Conservation (phyloP, 805 yeast species). For the Wickerhamomyces hampshirensis region DNA sequence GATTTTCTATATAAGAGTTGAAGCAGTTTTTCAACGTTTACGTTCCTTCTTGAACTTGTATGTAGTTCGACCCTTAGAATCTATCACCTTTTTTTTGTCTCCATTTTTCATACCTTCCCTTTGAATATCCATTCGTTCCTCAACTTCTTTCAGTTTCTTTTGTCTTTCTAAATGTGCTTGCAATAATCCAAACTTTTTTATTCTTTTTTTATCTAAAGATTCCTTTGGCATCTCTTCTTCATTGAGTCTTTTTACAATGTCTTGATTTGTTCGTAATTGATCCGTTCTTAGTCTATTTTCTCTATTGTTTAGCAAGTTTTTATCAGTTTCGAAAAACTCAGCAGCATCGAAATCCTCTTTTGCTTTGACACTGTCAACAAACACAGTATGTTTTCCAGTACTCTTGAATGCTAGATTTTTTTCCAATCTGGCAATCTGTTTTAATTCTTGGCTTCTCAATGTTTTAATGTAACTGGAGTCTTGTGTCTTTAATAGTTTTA, state of each 20-base stretch:
- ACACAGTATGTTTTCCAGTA: slow-evolving; percentile 78
- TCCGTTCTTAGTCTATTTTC: slow-evolving; percentile 66
- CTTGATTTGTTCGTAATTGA: slow-evolving; percentile 47
- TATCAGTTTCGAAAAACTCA: slow-evolving; percentile 65
- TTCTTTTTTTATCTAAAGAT: slow-evolving; percentile 45
- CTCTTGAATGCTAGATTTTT: slow-evolving; percentile 45
- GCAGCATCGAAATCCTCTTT: slow-evolving; percentile 60
- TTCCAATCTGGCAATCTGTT: slow-evolving; percentile 50
- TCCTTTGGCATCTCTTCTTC: slow-evolving; percentile 31
- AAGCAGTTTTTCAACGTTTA: slow-evolving; percentile 38
- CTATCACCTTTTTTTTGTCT: slow-evolving; percentile 68
- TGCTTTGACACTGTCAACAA: slow-evolving; percentile 61
- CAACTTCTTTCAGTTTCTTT: slow-evolving; percentile 60
- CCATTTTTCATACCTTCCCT: slow-evolving; percentile 91
- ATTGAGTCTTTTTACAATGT: slow-evolving; percentile 23
- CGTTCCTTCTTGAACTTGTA: slow-evolving; percentile 86
- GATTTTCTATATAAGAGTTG: not conserved
- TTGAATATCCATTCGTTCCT: slow-evolving; percentile 69
- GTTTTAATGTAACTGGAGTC: slow-evolving; percentile 84
- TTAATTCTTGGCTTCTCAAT: slow-evolving; percentile 61
- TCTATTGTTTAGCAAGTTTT: slow-evolving; percentile 50
- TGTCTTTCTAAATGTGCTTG: slow-evolving; percentile 68
- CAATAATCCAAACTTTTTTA: slow-evolving; percentile 55
- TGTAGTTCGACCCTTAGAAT: slow-evolving; percentile 57
- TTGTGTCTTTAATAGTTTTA: slow-evolving; percentile 81